These are phyloP conservation scores for Solanum chacoense DNA, from an alignment of 305 asterid genomes.

Conservation along the genomic window DNA sequence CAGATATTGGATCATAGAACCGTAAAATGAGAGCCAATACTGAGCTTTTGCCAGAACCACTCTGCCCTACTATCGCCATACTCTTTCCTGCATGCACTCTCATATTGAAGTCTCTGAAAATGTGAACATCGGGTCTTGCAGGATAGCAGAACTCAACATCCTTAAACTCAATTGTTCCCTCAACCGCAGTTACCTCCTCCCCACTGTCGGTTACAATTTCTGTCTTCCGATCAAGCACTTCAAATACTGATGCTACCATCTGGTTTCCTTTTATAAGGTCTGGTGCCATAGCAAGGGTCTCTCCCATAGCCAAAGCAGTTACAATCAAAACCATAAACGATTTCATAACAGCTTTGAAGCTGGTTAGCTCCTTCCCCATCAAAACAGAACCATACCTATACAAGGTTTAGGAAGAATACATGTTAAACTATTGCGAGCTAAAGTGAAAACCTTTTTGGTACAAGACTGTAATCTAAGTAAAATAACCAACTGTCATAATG, in stretches of 20 bases:
- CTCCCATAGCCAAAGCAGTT: slow-evolving; percentile 94
- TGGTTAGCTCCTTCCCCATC: slow-evolving; percentile 75
- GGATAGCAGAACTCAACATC: slow-evolving; percentile 91
- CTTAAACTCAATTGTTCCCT: slow-evolving; percentile 77
- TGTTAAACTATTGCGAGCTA: neutral
- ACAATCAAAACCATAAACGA: slow-evolving; percentile 89
- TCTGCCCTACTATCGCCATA: slow-evolving; percentile 92
- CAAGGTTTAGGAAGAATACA: neutral
- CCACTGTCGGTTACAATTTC: slow-evolving; percentile 71
- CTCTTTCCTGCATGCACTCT: slow-evolving; percentile 69
- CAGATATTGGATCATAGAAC: slow-evolving; percentile 86
- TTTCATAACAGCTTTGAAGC: slow-evolving; percentile 85
- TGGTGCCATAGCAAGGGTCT: slow-evolving; percentile 97
- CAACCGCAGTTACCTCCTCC: slow-evolving; percentile 57
- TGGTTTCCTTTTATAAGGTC: slow-evolving; percentile 84
- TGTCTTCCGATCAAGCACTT: slow-evolving; percentile 70
- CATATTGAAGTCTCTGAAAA: slow-evolving; percentile 79
- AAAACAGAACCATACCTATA: slow-evolving; percentile 83
- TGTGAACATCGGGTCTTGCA: slow-evolving; percentile 64
- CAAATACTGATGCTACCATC: slow-evolving; percentile 89
- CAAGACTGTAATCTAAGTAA: neutral
- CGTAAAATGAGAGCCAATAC: slow-evolving; percentile 74
- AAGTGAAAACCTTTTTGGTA: neutral
- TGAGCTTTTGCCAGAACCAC: slow-evolving; percentile 97
- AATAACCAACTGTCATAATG: neutral